Percentiles rank a stretch among this genome's conserved stretches.
Conservation (phyloP, 208 protist genomes). For the Leishmania mexicana region DNA sequence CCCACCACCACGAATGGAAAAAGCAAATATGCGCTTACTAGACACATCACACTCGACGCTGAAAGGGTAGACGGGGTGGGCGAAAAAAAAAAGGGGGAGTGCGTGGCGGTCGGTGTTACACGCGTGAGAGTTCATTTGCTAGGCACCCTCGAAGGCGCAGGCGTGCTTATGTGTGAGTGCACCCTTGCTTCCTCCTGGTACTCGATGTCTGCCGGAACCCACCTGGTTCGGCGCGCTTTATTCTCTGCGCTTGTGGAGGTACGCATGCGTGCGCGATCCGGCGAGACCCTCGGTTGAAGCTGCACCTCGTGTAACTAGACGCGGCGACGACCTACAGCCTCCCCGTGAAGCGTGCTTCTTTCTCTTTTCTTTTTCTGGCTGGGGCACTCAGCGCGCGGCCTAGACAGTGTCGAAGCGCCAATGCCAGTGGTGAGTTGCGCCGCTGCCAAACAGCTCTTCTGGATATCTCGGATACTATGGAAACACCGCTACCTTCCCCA, state of each 20-base stretch:
- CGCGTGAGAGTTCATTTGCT: neutral
- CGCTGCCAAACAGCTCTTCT: neutral
- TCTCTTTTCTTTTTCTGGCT: neutral
- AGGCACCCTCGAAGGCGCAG: neutral
- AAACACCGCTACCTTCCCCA: neutral
- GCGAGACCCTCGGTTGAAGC: neutral
- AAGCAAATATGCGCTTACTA: neutral
- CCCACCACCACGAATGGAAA: neutral
- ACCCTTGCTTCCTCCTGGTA: neutral
- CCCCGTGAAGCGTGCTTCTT: neutral
- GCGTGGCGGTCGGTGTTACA: neutral
- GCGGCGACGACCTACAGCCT: neutral
- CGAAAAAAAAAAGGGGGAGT: neutral
- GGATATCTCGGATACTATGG: neutral
- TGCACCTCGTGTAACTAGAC: neutral
- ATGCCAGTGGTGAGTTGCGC: neutral
- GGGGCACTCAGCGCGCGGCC: neutral
- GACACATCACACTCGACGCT: neutral
- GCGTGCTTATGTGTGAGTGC: neutral
- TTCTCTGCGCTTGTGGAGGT: neutral
- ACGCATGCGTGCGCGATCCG: neutral
- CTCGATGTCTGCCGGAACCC: neutral
- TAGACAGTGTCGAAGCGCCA: neutral
- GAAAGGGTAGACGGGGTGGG: too few relatives aligned
- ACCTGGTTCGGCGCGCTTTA: neutral